These are phyloP conservation scores for Leishmania martiniquensis DNA, from an alignment of 208 protist genomes.

Conservation along the genomic window DNA sequence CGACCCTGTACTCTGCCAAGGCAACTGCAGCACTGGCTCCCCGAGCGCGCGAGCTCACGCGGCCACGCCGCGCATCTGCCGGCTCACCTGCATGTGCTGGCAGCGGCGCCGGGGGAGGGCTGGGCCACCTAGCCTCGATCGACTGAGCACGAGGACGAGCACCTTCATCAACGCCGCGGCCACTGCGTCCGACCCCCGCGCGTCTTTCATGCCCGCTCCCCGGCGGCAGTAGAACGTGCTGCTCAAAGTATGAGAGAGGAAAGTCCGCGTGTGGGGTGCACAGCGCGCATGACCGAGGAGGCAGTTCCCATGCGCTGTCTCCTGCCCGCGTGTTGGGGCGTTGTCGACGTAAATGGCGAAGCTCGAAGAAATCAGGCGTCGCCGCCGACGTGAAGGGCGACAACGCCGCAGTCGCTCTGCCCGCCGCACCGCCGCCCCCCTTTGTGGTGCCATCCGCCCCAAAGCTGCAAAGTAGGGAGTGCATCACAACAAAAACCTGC, in stretches of 20 bases:
- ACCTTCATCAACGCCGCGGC: not conserved
- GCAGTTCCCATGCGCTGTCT: not conserved
- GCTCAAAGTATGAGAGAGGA: constrained; percentile 38
- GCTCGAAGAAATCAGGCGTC: not conserved
- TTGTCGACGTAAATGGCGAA: not conserved
- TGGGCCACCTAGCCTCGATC: not conserved
- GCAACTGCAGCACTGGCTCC: not conserved
- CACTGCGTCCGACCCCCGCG: not conserved
- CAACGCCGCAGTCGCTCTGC: not conserved
- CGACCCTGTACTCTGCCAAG: not conserved
- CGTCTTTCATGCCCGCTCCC: constrained; percentile 43
- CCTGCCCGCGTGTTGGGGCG: not conserved
- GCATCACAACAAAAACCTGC: constrained; percentile 40
- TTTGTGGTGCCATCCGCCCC: not conserved
- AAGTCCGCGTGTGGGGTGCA: constrained; percentile 5
- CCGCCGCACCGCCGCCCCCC: not conserved
- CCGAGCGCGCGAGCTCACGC: not conserved
- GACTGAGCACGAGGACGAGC: not conserved
- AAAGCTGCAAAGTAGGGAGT: constrained; percentile 56
- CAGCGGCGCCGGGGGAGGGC: not conserved
- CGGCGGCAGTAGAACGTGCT: constrained; percentile 53
- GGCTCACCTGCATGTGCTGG: not conserved
- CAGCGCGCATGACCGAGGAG: not conserved
- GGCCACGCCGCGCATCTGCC: not conserved
- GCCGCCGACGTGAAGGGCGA: not conserved